Percentiles rank a stretch among this genome's conserved stretches.
Conservation (phyloP, 2,329 filamentous ascomycete genomes). For the Tricladium varicosporioides region DNA sequence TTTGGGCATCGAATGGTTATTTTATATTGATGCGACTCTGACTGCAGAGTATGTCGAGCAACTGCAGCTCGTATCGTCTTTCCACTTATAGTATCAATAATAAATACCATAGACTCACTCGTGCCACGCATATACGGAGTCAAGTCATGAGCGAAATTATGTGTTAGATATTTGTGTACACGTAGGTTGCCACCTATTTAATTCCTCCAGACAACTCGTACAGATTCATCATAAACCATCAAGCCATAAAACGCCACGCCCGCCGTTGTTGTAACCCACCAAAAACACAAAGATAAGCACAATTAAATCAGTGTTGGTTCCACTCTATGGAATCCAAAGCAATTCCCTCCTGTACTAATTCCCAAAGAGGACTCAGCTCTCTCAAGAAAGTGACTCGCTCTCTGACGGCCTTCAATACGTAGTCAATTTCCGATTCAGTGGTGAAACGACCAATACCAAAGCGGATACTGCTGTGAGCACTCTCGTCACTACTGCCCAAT, state of each 20-base stretch:
- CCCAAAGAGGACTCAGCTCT: slow-evolving; percentile 94
- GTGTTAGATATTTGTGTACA: neutral
- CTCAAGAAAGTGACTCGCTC: slow-evolving; percentile 90
- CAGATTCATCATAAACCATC: neutral
- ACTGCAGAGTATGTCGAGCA: no score
- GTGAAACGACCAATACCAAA: slow-evolving; percentile 98
- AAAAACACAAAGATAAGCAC: no score
- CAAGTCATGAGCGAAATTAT: neutral
- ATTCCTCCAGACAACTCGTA: neutral
- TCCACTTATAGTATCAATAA: neutral
- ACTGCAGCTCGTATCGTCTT: neutral
- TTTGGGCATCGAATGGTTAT: no score
- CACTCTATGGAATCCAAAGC: slow-evolving; percentile 96
- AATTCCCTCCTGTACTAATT: slow-evolving; percentile 94
- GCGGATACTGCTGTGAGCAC: slow-evolving; percentile 93
- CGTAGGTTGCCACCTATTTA: neutral
- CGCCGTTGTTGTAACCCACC: neutral
- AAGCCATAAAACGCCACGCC: neutral
- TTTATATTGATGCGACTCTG: no score
- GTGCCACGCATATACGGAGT: no score
- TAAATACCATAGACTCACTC: neutral
- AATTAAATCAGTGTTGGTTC: slow-evolving; percentile 75
- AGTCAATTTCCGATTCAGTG: slow-evolving; percentile 92
- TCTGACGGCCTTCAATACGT: slow-evolving; percentile 89
- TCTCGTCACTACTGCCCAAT: slow-evolving; percentile 94